Percentiles rank a stretch among this genome's conserved stretches.
phyloP scores from a whole-genome alignment of 2,329 filamentous ascomycete species.

The Calonectria pauciramosa region DNA sequence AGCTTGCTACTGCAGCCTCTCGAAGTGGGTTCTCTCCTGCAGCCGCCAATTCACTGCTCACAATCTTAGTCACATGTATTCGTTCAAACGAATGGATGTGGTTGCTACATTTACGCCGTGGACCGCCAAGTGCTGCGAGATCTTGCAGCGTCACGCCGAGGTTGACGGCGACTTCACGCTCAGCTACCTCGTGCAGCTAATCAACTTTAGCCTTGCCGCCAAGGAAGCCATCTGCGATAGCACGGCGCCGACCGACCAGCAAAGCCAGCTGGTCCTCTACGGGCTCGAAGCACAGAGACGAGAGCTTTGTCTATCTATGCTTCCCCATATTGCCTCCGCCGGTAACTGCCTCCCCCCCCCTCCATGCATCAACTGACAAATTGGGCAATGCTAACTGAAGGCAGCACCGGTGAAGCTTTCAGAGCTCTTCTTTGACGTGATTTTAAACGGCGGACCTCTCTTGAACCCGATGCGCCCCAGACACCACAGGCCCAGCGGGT shows the following conservation, averaged over 20 bases:
- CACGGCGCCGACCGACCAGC: constrained; percentile 52
- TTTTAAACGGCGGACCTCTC: constrained; percentile 55
- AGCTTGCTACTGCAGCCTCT: constrained; percentile 58
- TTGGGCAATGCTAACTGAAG: constrained; percentile 33
- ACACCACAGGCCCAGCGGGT: constrained; percentile 5
- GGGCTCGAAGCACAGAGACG: constrained; percentile 62
- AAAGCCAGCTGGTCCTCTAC: constrained; percentile 59
- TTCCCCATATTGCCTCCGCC: constrained; percentile 47
- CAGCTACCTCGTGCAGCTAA: constrained; percentile 58
- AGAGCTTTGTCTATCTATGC: constrained; percentile 56
- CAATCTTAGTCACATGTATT: constrained; percentile 52
- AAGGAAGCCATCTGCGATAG: constrained; percentile 47
- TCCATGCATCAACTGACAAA: neutral
- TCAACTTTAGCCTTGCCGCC: constrained; percentile 57
- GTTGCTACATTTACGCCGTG: constrained; percentile 55
- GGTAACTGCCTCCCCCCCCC: constrained; percentile 22
- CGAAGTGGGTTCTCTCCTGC: constrained; percentile 51
- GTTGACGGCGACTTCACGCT: constrained; percentile 58
- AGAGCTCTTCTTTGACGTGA: constrained; percentile 54
- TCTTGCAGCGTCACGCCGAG: constrained; percentile 55
- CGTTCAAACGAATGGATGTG: constrained; percentile 55
- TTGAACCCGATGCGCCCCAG: constrained; percentile 41
- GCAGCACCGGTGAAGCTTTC: constrained; percentile 48
- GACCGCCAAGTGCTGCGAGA: constrained; percentile 60
- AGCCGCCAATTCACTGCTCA: constrained; percentile 18